These are phyloP conservation scores for Globisporangium paddicum DNA, from an alignment of 352 stramenopile genomes.

Conservation along the genomic window DNA sequence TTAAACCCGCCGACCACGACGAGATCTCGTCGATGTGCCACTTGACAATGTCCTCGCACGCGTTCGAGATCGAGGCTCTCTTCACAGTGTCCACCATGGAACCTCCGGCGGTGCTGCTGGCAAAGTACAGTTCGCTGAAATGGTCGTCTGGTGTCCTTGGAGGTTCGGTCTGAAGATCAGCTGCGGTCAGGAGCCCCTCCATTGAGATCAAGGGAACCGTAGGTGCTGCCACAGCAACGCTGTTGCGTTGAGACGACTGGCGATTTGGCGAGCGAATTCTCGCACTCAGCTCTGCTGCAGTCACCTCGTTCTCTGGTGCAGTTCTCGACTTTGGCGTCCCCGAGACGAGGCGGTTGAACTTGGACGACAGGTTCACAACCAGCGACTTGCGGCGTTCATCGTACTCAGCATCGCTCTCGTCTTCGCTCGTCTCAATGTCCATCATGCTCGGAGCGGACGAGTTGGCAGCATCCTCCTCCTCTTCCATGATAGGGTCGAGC, in stretches of 20 bases:
- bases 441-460: conserved; percentile 68
- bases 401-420: conserved; percentile 60
- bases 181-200: conserved; percentile 32
- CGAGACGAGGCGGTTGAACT: conserved; percentile 63
- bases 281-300: conserved; percentile 9
- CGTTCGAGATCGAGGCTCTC: conserved; percentile 29
- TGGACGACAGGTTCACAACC: conserved; percentile 63
- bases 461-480: conserved; percentile 44
- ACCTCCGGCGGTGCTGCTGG: conserved; percentile 1
- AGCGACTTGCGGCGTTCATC: conserved; percentile 44
- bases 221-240: neutral
- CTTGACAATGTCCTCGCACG: conserved; percentile 39
- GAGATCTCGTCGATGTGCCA: conserved; percentile 41
- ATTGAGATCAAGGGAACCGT: conserved; percentile 26
- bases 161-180: conserved; percentile 23
- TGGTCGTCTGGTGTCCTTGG: conserved; percentile 6
- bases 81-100: conserved; percentile 23
- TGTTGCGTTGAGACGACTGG: conserved; percentile 7
- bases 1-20: conserved; percentile 36
- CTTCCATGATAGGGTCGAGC: conserved; percentile 63
- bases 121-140: conserved; percentile 8
- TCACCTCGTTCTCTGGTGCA: conserved; percentile 8
- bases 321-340: conserved; percentile 11
- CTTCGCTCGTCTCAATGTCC: conserved; percentile 54
- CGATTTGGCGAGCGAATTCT: conserved; percentile 14